Conservation (phyloP, 768 basidiomycete species). For the Rhizopogon sp. region DNA sequence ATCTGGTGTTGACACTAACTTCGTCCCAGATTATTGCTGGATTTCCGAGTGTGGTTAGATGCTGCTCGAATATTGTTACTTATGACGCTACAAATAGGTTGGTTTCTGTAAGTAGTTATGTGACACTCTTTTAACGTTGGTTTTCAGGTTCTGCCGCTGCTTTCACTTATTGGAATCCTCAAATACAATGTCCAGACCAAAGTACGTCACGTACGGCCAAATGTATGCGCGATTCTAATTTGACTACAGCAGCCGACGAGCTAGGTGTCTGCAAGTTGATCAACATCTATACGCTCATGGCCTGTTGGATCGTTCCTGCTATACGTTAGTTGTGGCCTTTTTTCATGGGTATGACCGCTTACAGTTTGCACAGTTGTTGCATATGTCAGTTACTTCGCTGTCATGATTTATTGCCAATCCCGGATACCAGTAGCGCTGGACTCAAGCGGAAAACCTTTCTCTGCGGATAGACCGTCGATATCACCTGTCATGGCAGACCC, state of each 20-base stretch:
- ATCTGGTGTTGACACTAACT: neutral
- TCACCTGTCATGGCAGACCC: constrained; percentile 14
- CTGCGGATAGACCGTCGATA: constrained; percentile 3
- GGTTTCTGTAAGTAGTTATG: constrained; percentile 4
- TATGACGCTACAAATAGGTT: constrained; percentile 42
- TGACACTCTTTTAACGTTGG: neutral
- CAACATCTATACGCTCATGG: constrained; percentile 42
- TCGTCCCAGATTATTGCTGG: constrained; percentile 34
- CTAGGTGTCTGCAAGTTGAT: constrained; percentile 43
- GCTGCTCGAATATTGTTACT: constrained; percentile 44
- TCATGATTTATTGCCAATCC: constrained; percentile 31
- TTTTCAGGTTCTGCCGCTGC: constrained; percentile 36
- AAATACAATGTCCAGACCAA: constrained; percentile 38
- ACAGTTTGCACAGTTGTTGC: constrained; percentile 30
- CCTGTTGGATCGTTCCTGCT: constrained; percentile 49
- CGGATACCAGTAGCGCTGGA: constrained; percentile 18
- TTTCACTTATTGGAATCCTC: constrained; percentile 38
- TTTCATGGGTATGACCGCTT: constrained; percentile 2
- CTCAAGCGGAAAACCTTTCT: neutral
- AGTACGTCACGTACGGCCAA: constrained; percentile 25
- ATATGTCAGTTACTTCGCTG: constrained; percentile 38
- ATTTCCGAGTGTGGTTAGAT: constrained; percentile 52
- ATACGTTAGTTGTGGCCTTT: constrained; percentile 36
- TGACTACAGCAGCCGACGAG: constrained; percentile 31
- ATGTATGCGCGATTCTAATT: neutral